A percentile compares a stretch with the other conserved stretches of the same genome.
These are phyloP conservation scores for Hondaea fermentalgiana DNA, from an alignment of 108 stramenopile species.

Conservation along the genomic window DNA sequence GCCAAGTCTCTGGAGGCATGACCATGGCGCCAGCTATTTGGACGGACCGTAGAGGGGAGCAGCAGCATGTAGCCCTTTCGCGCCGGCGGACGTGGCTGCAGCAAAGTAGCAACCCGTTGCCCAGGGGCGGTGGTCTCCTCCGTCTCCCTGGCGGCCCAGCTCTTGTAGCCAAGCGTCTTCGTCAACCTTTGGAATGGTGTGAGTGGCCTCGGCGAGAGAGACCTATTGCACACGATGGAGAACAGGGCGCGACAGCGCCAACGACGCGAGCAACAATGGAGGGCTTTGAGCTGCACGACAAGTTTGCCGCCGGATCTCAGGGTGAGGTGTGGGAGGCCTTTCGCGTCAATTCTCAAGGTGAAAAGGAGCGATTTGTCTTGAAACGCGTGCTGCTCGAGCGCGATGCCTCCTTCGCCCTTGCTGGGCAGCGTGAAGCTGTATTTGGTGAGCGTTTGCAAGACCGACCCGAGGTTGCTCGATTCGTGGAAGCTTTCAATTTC, in stretches of 20 bases:
- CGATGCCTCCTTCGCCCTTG: background rate
- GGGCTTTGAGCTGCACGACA: background rate
- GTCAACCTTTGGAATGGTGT: background rate
- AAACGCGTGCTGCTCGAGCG: background rate
- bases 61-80: too few relatives aligned
- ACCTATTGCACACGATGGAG: too few relatives aligned
- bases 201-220: background rate
- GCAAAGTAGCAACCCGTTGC: too few relatives aligned
- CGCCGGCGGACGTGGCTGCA: too few relatives aligned
- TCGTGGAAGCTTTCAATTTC: constrained; percentile 3
- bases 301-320: background rate
- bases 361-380: background rate
- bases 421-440: background rate
- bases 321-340: constrained; percentile 14
- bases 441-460: background rate
- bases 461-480: background rate
- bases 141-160: too few relatives aligned
- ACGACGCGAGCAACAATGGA: background rate
- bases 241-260: too few relatives aligned
- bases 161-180: too few relatives aligned
- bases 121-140: too few relatives aligned
- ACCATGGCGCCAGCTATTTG: too few relatives aligned
- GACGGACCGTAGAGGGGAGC: too few relatives aligned
- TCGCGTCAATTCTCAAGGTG: background rate
- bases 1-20: too few relatives aligned